Base-by-base conservation (phyloP, 2,329 filamentous ascomycete genomes). In the Gnomoniopsis smithogilvyi region DNA sequence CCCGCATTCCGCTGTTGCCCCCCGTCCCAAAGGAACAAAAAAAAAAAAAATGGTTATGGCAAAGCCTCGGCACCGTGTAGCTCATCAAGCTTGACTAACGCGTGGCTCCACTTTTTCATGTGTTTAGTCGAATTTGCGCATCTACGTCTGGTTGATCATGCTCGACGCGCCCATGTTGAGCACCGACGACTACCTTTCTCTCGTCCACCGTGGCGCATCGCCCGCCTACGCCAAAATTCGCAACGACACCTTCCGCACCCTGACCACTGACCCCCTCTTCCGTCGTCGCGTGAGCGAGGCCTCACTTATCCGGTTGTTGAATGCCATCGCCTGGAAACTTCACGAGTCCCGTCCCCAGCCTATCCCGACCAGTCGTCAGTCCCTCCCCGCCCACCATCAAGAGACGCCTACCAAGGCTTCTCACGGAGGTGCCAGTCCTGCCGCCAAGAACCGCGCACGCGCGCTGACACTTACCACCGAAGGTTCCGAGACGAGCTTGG, bases 231-330 rank as follows among this genome's bases (percentile, higher is more conserved):
- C 91, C 68, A 99, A 99, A 77, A 99, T 99, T 70, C 91, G 93
- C 72, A 97, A 99, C 75, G 95, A 99, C 73, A 97, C 95, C 45
- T 98, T 98, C 73, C 91, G 95, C 67, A 99, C 95, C 0, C 81
- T 99, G 56, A 95, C 95, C 34, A 97, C 94, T 54, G 95, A 99
- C 69, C 93, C 94, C n/a, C 85, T 99, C 38, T 99, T 98, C 79
- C 91, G 95, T 62, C 87, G 95, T 34, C 89, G 94, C 59, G 95
- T 99, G 61, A 96, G 92, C 59, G 95, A 99, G 74, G 96, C 96
- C 62, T 96, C 91, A 72, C 78, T 99, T 46, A 98, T 96, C 62
- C 90, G 95, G 14, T 83, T 99, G 4, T 84, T 99, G 60, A 99
- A 99, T 72, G 95, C 95, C 24, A 87, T 96, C 48, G 94, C 94